Percentiles rank a stretch among this genome's conserved stretches.
Evolutionary conservation across 345 rosid species (phyloP).

Genomic region (Punica granatum): DNA sequence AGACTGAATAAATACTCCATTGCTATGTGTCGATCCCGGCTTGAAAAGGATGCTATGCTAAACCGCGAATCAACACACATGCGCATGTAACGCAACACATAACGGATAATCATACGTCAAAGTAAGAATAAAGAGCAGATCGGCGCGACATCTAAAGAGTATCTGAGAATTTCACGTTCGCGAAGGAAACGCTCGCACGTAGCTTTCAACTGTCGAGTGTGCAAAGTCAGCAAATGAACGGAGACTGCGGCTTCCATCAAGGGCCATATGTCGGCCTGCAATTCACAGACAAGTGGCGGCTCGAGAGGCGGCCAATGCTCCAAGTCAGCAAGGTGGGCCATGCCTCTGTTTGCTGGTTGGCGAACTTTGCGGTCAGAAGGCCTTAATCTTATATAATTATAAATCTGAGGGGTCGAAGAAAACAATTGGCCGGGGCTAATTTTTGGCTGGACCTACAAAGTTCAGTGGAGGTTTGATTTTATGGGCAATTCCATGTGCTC

Average conservation of each 20-base stretch:
- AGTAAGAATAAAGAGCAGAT: too few relatives aligned
- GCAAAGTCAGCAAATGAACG: constrained; percentile 20
- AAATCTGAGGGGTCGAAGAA: neutral
- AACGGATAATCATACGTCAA: too few relatives aligned
- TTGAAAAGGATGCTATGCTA: too few relatives aligned
- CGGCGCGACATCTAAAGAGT: too few relatives aligned
- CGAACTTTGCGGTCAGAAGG: constrained; percentile 30
- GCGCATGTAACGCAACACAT: too few relatives aligned
- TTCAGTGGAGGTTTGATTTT: constrained; percentile 24
- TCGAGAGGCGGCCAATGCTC: constrained; percentile 2
- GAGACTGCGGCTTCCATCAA: constrained; percentile 18
- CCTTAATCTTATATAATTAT: neutral
- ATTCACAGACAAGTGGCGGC: constrained; percentile 10
- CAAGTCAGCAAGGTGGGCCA: constrained; percentile 12
- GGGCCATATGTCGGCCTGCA: constrained; percentile 21
- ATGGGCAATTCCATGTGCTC: constrained; percentile 41
- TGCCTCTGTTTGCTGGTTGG: constrained; percentile 8
- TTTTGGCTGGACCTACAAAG: constrained; percentile 38
- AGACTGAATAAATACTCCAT: too few relatives aligned
- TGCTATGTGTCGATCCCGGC: too few relatives aligned
- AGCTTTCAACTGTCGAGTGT: constrained; percentile 12
- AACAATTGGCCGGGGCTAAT: neutral
- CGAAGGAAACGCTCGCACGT: constrained; percentile 10
- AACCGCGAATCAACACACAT: too few relatives aligned
- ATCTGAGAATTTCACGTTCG: too few relatives aligned